Percentiles rank a stretch among this genome's conserved stretches.
Evolutionary conservation across 106 monocot species (phyloP).

Genomic region (Dendrobium chrysotoxum): DNA sequence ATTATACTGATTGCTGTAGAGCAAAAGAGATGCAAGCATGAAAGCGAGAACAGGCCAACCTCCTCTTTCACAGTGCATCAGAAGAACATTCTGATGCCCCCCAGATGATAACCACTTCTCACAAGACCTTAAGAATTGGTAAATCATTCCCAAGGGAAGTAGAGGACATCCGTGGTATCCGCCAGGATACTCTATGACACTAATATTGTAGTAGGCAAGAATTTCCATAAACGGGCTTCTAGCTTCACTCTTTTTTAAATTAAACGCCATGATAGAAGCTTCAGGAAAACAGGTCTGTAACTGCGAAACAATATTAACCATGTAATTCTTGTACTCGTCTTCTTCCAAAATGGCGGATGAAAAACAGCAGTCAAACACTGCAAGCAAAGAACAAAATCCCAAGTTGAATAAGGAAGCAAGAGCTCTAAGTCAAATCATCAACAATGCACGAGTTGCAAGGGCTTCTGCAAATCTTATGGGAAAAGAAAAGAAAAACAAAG

Average conservation of each 20-base stretch:
- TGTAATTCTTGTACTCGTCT: slow-evolving; percentile 57
- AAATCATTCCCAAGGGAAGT: slow-evolving; percentile 76
- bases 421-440: no score
- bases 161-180: slow-evolving; percentile 70
- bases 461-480: neutral
- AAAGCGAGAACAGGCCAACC: slow-evolving; percentile 95
- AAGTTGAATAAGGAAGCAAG: neutral
- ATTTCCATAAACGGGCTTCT: slow-evolving; percentile 45
- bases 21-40: slow-evolving; percentile 81
- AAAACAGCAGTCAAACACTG: slow-evolving; percentile 97
- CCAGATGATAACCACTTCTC: slow-evolving; percentile 74
- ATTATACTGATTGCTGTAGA: slow-evolving; percentile 76
- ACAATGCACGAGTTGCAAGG: no score
- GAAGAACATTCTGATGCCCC: slow-evolving; percentile 64
- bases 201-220: slow-evolving; percentile 42
- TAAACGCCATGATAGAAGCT: slow-evolving; percentile 70
- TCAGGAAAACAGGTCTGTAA: slow-evolving; percentile 63
- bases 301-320: slow-evolving; percentile 54
- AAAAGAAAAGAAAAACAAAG: no score
- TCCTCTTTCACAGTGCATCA: slow-evolving; percentile 94
- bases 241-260: slow-evolving; percentile 49
- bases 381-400: neutral
- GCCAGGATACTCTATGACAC: slow-evolving; percentile 62
- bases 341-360: slow-evolving; percentile 63
- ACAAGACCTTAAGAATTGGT: slow-evolving; percentile 63